Conservation (phyloP, 495 filamentous ascomycete genomes). For the Aspergillus steynii region DNA sequence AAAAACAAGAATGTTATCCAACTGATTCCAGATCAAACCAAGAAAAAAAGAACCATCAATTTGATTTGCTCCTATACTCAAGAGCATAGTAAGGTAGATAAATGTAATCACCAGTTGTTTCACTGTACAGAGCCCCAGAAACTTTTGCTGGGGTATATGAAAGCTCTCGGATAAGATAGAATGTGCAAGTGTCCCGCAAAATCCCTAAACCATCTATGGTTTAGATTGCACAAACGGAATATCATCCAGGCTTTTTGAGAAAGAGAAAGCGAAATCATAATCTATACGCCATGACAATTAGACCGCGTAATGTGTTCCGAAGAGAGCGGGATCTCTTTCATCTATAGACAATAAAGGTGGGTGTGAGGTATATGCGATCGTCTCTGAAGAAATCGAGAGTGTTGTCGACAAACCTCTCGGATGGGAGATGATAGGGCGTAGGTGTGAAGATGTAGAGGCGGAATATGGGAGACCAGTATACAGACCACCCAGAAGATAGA, state of each 20-base stretch:
- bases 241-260: constrained; percentile 11
- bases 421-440: not conserved
- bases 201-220: constrained; percentile 7
- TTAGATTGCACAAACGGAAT: constrained; percentile 11
- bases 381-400: not conserved
- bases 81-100: not conserved
- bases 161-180: not conserved
- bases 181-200: constrained; percentile 12
- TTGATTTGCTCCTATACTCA: not conserved
- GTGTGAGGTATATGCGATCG: not conserved
- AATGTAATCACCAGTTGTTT: not conserved
- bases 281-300: constrained; percentile 23
- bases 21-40: not conserved
- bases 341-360: constrained; percentile 10
- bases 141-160: not conserved
- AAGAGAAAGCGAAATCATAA: constrained; percentile 17
- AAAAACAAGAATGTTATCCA: not conserved
- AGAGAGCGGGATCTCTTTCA: constrained; percentile 1
- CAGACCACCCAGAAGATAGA: not conserved
- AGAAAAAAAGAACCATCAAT: not conserved
- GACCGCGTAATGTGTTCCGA: constrained; percentile 9
- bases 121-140: not conserved
- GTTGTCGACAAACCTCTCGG: not conserved
- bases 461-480: not conserved
- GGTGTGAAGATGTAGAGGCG: not conserved